A percentile compares a stretch with the other conserved stretches of the same genome.
phyloP scores from a whole-genome alignment of 169 alveolate genomes.

The Blepharisma undulans region DNA sequence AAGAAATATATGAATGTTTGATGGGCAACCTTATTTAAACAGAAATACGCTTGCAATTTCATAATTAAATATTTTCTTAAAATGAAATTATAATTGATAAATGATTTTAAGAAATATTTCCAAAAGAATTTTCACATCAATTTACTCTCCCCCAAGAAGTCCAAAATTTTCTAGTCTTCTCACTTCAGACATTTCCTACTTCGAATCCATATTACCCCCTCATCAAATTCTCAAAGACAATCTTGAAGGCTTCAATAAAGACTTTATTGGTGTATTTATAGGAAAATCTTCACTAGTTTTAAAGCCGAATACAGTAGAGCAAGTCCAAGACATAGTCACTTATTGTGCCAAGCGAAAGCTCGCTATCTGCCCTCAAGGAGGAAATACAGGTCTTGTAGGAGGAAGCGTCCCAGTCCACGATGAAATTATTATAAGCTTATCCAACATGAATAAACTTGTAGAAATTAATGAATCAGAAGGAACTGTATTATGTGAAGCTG shows the following conservation, averaged over 20 bases:
- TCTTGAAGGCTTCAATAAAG: slow-evolving; percentile 30
- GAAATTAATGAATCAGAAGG: slow-evolving; percentile 59
- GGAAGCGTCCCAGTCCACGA: slow-evolving; percentile 81
- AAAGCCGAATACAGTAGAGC: slow-evolving; percentile 71
- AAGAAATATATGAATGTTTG: too few relatives aligned
- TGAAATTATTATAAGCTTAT: slow-evolving; percentile 72
- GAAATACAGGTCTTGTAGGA: slow-evolving; percentile 88
- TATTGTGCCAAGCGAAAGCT: slow-evolving; percentile 70
- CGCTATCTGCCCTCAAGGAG: slow-evolving; percentile 84
- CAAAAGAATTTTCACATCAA: not conserved
- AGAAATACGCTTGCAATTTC: too few relatives aligned
- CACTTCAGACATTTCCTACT: not conserved
- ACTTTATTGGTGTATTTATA: slow-evolving; percentile 44
- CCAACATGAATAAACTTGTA: slow-evolving; percentile 63
- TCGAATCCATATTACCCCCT: not conserved
- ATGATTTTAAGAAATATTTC: not conserved
- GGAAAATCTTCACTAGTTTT: slow-evolving; percentile 67
- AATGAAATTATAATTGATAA: not conserved
- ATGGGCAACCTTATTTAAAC: too few relatives aligned
- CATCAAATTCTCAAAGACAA: not conserved
- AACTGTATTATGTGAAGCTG: slow-evolving; percentile 68
- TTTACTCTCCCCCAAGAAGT: not conserved
- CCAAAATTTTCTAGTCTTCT: not conserved
- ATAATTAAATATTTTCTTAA: not conserved
- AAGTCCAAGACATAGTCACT: slow-evolving; percentile 58